phyloP scores from a whole-genome alignment of 2,329 filamentous ascomycete species.

The Claviceps quebecensis region DNA sequence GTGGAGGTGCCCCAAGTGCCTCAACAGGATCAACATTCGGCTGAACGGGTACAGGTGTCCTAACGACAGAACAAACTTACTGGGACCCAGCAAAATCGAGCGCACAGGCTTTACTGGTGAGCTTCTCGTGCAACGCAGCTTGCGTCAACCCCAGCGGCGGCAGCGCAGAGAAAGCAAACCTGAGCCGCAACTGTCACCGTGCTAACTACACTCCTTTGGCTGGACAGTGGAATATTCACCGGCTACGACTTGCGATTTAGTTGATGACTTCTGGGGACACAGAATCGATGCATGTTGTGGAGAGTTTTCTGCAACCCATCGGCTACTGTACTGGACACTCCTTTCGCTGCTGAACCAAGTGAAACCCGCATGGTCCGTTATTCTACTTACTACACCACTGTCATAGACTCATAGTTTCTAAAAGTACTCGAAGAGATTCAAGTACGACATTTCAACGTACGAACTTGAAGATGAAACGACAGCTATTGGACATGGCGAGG shows the following conservation, averaged over 20 bases:
- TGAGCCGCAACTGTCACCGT: no score
- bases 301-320: neutral
- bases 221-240: neutral
- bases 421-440: no score
- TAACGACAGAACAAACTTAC: conserved; percentile 24
- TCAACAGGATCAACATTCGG: conserved; percentile 29
- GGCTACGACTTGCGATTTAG: neutral
- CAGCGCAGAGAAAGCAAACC: no score
- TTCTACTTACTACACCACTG: no score
- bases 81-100: no score
- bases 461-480: no score
- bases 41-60: conserved; percentile 30
- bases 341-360: no score
- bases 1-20: conserved; percentile 43
- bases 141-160: neutral
- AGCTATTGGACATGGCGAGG: no score
- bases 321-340: neutral
- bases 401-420: no score
- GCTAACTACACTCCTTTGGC: neutral
- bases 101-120: no score
- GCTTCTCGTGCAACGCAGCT: neutral
- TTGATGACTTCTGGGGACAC: neutral
- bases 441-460: no score
- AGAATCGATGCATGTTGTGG: neutral
- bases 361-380: no score